Evolutionary conservation across 331 rosid genomes (phyloP).

Genomic region (Erythrophleum ivorense): DNA sequence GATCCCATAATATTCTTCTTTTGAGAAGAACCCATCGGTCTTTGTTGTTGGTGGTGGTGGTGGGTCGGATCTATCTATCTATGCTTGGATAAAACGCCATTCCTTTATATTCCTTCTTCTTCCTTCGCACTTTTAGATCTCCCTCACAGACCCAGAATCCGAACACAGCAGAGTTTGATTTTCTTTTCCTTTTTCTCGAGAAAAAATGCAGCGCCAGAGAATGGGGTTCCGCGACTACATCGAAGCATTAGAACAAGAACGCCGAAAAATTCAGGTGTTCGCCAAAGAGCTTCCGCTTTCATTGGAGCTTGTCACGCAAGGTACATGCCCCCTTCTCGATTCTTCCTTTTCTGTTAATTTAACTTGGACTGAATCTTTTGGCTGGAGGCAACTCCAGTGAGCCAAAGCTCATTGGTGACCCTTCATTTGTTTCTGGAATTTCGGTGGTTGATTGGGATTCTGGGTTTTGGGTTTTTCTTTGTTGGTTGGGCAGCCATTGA

Average conservation of each 20-base stretch:
- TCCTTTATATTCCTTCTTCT: slow-evolving; percentile 40
- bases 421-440: neutral
- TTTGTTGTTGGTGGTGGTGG: neutral
- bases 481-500: slow-evolving; percentile 61
- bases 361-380: too few species aligned
- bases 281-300: slow-evolving; percentile 83
- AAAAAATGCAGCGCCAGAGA: slow-evolving; percentile 57
- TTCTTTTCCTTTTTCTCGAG: slow-evolving; percentile 29
- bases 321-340: slow-evolving; percentile 38
- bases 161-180: neutral
- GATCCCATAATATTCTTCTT: slow-evolving; percentile 65
- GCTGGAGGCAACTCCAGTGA: too few species aligned
- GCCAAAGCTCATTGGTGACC: too few species aligned
- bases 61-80: slow-evolving; percentile 57
- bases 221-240: slow-evolving; percentile 62
- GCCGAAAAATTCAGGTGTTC: slow-evolving; percentile 72
- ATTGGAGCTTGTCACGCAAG: slow-evolving; percentile 78
- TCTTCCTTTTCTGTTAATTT: too few species aligned
- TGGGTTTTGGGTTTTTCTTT: neutral
- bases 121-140: slow-evolving; percentile 19
- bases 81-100: slow-evolving; percentile 42
- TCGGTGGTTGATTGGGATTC: neutral
- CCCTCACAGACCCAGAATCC: neutral
- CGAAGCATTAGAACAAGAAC: slow-evolving; percentile 69
- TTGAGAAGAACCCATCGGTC: neutral